These are phyloP conservation scores for Ceriops zippeliana DNA, from an alignment of 345 rosid genomes.

Conservation along the genomic window DNA sequence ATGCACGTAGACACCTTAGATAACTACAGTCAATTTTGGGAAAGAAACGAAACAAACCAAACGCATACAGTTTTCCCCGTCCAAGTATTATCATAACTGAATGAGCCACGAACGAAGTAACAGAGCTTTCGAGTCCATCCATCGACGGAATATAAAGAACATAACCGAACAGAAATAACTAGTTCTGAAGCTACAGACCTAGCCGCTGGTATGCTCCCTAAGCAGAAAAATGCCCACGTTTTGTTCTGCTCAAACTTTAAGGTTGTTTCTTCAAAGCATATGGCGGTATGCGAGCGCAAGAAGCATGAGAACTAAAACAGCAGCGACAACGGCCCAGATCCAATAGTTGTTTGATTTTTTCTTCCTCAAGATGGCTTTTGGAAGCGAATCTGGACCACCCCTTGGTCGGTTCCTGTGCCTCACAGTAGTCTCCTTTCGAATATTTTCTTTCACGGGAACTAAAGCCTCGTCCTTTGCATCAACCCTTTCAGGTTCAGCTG, in stretches of 20 bases:
- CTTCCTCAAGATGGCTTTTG: constrained; percentile 67
- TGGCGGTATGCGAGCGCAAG: constrained; percentile 47
- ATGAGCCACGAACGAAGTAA: constrained; percentile 23
- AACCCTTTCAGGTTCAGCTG: constrained; percentile 45
- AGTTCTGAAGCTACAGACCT: constrained; percentile 20
- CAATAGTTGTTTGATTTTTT: constrained; percentile 71
- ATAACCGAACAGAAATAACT: constrained; percentile 31
- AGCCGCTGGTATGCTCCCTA: constrained; percentile 11
- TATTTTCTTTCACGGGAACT: constrained; percentile 39
- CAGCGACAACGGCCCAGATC: constrained; percentile 63
- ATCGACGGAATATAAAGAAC: constrained; percentile 8
- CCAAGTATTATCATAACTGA: constrained; percentile 19
- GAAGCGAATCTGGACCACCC: constrained; percentile 56
- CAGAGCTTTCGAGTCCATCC: constrained; percentile 43
- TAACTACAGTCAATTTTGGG: constrained; percentile 29
- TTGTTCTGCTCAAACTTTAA: constrained; percentile 4
- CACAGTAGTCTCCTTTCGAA: constrained; percentile 39
- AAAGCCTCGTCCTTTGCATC: constrained; percentile 36
- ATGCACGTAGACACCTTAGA: not conserved
- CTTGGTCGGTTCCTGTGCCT: constrained; percentile 51
- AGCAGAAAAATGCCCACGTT: constrained; percentile 24
- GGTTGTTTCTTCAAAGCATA: constrained; percentile 29
- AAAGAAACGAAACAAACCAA: constrained; percentile 18
- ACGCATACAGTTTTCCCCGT: constrained; percentile 10
- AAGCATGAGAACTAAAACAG: constrained; percentile 40